Evolutionary conservation across 2,329 filamentous ascomycete species (phyloP).

Genomic region (Diplodia sapinea): DNA sequence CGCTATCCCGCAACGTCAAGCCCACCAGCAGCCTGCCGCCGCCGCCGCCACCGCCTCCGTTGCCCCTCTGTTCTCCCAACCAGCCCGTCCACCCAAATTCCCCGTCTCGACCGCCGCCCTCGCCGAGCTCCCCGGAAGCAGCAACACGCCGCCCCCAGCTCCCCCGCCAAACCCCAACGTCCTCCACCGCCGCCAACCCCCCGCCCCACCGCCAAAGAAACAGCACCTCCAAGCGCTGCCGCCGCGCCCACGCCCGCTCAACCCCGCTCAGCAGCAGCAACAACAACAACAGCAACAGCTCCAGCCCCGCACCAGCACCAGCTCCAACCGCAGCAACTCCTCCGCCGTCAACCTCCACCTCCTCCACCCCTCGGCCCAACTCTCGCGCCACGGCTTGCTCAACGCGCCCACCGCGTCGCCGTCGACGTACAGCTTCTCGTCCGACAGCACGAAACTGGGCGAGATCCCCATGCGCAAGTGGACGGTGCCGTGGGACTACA

Average conservation of each 20-base stretch:
- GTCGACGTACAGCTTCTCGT: constrained; percentile 52
- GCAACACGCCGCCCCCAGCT: neutral
- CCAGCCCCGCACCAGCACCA: constrained; percentile 26
- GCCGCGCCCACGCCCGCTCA: constrained; percentile 32
- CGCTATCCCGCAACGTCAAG: no score
- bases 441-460: constrained; percentile 55
- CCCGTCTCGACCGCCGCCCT: constrained; percentile 25
- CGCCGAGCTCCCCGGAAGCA: constrained; percentile 26
- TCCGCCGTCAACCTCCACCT: constrained; percentile 20
- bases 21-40: constrained; percentile 14
- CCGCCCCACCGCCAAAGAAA: constrained; percentile 2
- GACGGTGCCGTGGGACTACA: constrained; percentile 51
- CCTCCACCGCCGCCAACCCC: constrained; percentile 31
- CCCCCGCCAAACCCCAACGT: constrained; percentile 9
- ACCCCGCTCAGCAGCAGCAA: constrained; percentile 1
- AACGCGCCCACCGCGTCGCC: constrained; percentile 38
- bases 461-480: constrained; percentile 56
- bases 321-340: constrained; percentile 22
- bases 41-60: neutral
- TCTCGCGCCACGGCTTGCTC: constrained; percentile 37
- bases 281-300: constrained; percentile 28
- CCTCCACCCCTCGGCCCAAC: constrained; percentile 38
- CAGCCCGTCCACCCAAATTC: constrained; percentile 35
- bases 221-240: neutral
- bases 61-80: constrained; percentile 22